Percentiles rank a stretch among this genome's conserved stretches.
Evolutionary conservation across 148 eudicot species (phyloP).

Genomic region (Limonium bicolor): DNA sequence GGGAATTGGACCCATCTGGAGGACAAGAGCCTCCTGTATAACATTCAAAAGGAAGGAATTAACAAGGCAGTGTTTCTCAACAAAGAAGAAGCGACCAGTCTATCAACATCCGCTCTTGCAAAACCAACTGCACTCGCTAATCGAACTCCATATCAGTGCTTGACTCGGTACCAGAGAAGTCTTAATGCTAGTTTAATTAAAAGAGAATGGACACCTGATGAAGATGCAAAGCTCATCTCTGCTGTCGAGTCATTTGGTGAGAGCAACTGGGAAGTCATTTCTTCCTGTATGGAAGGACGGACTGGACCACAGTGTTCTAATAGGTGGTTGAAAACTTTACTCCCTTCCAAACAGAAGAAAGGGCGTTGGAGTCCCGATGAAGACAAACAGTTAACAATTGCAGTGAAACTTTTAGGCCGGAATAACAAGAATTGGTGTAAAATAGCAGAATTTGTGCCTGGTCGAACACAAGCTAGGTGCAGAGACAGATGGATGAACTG

Average conservation of each 20-base stretch:
- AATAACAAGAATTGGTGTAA: conserved; percentile 65
- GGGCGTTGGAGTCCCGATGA: conserved; percentile 66
- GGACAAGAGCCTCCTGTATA: conserved; percentile 55
- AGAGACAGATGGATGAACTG: conserved; percentile 89
- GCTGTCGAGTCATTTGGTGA: conserved; percentile 80
- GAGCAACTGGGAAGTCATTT: conserved; percentile 79
- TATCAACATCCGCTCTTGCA: conserved; percentile 47
- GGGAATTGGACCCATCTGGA: conserved; percentile 40
- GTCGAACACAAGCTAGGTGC: conserved; percentile 79
- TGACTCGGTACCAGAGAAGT: conserved; percentile 80
- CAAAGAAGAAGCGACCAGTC: too few relatives aligned
- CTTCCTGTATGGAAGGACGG: conserved; percentile 70
- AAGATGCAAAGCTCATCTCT: conserved; percentile 53
- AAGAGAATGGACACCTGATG: conserved; percentile 75
- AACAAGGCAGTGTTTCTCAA: too few relatives aligned
- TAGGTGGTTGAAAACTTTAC: conserved; percentile 79
- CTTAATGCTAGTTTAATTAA: conserved; percentile 67
- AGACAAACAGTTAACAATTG: conserved; percentile 70
- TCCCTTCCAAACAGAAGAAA: conserved; percentile 58
- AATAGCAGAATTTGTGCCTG: conserved; percentile 68
- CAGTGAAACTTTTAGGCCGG: conserved; percentile 64
- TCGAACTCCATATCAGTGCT: conserved; percentile 83
- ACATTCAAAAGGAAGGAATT: conserved; percentile 45
- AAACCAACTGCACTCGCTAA: conserved; percentile 37
- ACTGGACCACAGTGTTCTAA: conserved; percentile 91